These are phyloP conservation scores for Pouteria glomerata DNA, from an alignment of 148 eudicot genomes.

Conservation along the genomic window DNA sequence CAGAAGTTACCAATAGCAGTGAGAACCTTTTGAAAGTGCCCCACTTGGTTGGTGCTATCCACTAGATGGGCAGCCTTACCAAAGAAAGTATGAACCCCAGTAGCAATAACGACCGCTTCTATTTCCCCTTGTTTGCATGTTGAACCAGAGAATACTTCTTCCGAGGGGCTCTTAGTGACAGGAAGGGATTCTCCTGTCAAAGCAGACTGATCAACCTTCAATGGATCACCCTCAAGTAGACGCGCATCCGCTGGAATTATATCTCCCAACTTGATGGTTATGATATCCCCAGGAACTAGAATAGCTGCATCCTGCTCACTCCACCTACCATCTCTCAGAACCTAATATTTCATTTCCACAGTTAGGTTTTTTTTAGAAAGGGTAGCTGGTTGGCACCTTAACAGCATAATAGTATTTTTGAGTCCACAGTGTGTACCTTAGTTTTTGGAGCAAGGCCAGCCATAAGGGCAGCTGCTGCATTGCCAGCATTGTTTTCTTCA, in stretches of 20 bases:
- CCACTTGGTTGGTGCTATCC: conserved; percentile 66
- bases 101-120: conserved; percentile 72
- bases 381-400: background rate
- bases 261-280: conserved; percentile 67
- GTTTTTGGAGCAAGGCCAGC: conserved; percentile 76
- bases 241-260: conserved; percentile 79
- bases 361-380: background rate
- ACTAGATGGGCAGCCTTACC: conserved; percentile 83
- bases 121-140: conserved; percentile 72
- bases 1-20: conserved; percentile 71
- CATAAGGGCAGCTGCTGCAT: conserved; percentile 78
- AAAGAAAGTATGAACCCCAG: conserved; percentile 70
- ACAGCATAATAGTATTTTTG: background rate
- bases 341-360: conserved; percentile 21
- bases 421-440: conserved; percentile 30
- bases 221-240: conserved; percentile 63
- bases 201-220: conserved; percentile 69
- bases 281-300: conserved; percentile 65
- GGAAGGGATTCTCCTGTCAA: conserved; percentile 69
- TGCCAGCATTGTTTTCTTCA: conserved; percentile 75
- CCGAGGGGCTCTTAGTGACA: conserved; percentile 57
- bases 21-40: conserved; percentile 69
- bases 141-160: conserved; percentile 67
- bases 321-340: conserved; percentile 63
- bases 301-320: conserved; percentile 58